Conservation (phyloP, 257 asterid species). For the Handroanthus guayacan region DNA sequence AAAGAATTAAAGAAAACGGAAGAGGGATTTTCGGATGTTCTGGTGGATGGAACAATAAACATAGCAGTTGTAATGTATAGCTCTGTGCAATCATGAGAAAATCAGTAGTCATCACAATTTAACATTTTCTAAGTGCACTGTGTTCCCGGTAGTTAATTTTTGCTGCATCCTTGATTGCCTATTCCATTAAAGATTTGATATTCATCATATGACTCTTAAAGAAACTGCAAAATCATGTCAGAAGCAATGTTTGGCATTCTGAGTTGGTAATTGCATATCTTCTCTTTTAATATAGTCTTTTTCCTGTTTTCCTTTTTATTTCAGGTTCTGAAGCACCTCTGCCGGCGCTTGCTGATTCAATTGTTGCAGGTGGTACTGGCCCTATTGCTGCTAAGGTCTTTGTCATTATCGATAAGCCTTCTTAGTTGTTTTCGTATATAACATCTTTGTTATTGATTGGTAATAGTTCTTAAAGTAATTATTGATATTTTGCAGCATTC, state of each 20-base stretch:
- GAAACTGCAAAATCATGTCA: background rate
- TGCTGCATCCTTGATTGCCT: slow-evolving; percentile 5
- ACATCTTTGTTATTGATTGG: slow-evolving; percentile 10
- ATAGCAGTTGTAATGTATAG: background rate
- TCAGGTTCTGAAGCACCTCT: slow-evolving; percentile 82
- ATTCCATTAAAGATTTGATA: background rate
- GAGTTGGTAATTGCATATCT: slow-evolving; percentile 26
- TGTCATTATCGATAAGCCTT: slow-evolving; percentile 12
- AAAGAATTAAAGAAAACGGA: background rate
- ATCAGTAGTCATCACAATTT: background rate
- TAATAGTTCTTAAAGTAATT: background rate
- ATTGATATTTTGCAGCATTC: slow-evolving; percentile 46
- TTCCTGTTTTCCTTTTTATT: slow-evolving; percentile 2
- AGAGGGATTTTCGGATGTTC: background rate
- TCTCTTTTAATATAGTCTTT: slow-evolving; percentile 15
- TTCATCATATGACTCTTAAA: slow-evolving; percentile 4
- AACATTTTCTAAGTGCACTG: background rate
- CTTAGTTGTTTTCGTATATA: slow-evolving; percentile 5
- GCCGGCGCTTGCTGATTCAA: slow-evolving; percentile 70
- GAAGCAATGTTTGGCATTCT: slow-evolving; percentile 5
- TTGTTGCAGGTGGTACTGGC: slow-evolving; percentile 52
- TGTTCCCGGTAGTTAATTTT: background rate
- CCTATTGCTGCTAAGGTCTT: slow-evolving; percentile 52
- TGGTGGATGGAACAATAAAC: slow-evolving; percentile 19
- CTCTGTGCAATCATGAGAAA: slow-evolving; percentile 19